Percentiles rank a stretch among this genome's conserved stretches.
phyloP scores from a whole-genome alignment of 176 grass and related monocot species.

The Zea luxurians region DNA sequence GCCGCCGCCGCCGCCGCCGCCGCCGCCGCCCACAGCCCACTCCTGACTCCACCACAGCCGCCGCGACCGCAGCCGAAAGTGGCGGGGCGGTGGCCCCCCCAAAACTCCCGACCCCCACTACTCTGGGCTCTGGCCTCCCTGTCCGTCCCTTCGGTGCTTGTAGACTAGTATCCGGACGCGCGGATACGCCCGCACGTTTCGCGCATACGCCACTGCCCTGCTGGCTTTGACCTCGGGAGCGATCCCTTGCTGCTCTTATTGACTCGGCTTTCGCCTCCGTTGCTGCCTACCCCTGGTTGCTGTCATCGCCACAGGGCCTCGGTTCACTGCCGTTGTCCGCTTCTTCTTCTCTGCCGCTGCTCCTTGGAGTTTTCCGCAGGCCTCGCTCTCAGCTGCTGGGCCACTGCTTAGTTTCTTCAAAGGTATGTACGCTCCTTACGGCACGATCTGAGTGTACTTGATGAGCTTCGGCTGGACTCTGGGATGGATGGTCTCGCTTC shows the following conservation, averaged over 20 bases:
- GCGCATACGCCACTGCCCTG: slow-evolving; percentile 2
- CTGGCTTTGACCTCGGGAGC: slow-evolving; percentile 28
- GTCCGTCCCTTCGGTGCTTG: neutral
- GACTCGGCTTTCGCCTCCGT: neutral
- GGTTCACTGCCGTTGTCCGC: neutral
- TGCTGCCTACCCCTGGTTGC: neutral
- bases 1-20: slow-evolving; percentile 33
- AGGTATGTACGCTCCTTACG: slow-evolving; percentile 29
- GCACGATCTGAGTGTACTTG: neutral
- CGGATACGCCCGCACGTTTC: slow-evolving; percentile 35
- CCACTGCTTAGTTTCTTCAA: slow-evolving; percentile 10
- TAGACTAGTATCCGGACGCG: neutral
- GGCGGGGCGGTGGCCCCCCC: neutral
- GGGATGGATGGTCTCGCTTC: neutral
- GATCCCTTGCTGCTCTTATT: slow-evolving; percentile 8
- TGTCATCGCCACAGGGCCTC: slow-evolving; percentile 26
- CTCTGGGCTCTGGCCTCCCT: neutral
- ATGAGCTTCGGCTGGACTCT: neutral
- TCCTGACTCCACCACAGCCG: neutral
- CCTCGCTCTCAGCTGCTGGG: neutral
- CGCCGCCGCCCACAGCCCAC: slow-evolving; percentile 11
- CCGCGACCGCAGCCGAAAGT: slow-evolving; percentile 35
- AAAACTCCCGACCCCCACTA: neutral
- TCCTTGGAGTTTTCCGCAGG: slow-evolving; percentile 36
- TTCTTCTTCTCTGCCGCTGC: slow-evolving; percentile 11